Evolutionary conservation across 2,329 filamentous ascomycete species (phyloP), one percentile per base, ranked within the genome.

Genomic region (Blastomyces silverae): DNA sequence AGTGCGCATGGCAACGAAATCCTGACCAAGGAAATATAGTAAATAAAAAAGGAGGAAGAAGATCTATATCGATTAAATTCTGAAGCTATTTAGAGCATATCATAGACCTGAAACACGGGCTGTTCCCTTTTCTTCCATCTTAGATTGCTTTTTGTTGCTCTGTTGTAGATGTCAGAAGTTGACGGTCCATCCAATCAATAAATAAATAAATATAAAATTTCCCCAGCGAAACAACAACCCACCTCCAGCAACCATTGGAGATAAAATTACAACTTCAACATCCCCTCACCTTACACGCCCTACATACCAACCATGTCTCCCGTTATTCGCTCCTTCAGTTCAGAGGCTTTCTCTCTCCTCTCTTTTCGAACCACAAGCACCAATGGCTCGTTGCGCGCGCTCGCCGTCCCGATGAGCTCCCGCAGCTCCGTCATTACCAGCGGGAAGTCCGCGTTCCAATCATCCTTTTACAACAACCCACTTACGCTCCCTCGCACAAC

Each of bases 281-380:
- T 52, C 57, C 8, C 37, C 57, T 28, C 57, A 4, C 31, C 3
- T 2, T 50, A 46, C 48, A 52, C 52, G 3, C 8, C 31, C 52
- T 22, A 50, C 31, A 31, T 20, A 44, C 22, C 10, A 25, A 15
- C 61, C 20, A 62, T 62, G 61, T 42, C 61, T 62, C 61, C 61
- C 22, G 52, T 42, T n/a, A 55, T 55, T 34, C 61, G 61, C 34
- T 62, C 61, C 3, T 39, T 62, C 13, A 53, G 42, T 42, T 62
- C 48, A 10, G 61, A 53, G 37, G 7, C 34, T 42, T 37, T 50
- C 11, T 61, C 59, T 13, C 44, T 61, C 20, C 44, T 61, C 25
- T 11, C 42, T 3, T 50, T 28, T 2, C 25, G 59, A 61, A 61
- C 44, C 17, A 31, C 59, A 50, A 15, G 42, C 28, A 11, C 44